A percentile compares a stretch with the other conserved stretches of the same genome.
These are phyloP conservation scores for Rubroboletus satanas DNA, from an alignment of 768 basidiomycete species.

Conservation along the genomic window DNA sequence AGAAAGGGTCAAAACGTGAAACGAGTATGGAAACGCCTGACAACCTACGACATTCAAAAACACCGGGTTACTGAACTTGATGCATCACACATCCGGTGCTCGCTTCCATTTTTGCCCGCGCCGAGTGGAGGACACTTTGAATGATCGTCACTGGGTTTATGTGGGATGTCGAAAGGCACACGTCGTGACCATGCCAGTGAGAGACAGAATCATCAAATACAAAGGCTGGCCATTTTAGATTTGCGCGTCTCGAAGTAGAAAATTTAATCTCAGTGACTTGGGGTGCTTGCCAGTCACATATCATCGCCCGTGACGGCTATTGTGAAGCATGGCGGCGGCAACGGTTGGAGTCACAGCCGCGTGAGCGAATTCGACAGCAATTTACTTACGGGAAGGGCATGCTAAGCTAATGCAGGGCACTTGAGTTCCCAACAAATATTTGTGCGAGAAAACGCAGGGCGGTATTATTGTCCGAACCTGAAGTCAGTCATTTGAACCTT, in stretches of 20 bases:
- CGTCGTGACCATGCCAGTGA: slow-evolving; percentile 1
- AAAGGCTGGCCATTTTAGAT: slow-evolving; percentile 19
- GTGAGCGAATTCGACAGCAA: slow-evolving; percentile 13
- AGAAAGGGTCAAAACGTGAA: slow-evolving; percentile 22
- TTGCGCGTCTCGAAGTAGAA: slow-evolving; percentile 6
- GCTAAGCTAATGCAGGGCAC: slow-evolving; percentile 17
- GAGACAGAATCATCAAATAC: slow-evolving; percentile 4
- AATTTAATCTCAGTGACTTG: slow-evolving; percentile 18
- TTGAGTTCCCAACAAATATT: slow-evolving; percentile 9
- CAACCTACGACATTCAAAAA: slow-evolving; percentile 13
- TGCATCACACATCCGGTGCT: slow-evolving; percentile 4
- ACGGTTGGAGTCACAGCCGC: slow-evolving; percentile 12
- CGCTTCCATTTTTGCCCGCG: slow-evolving; percentile 22
- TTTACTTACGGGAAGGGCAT: slow-evolving; percentile 15
- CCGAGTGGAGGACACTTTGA: slow-evolving; percentile 7
- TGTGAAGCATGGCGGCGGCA: slow-evolving; percentile 13
- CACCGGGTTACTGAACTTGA: slow-evolving; percentile 13
- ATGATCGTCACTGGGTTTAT: slow-evolving; percentile 12
- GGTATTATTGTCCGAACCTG: slow-evolving; percentile 13
- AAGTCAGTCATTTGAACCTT: slow-evolving; percentile 11
- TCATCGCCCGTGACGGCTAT: slow-evolving; percentile 7
- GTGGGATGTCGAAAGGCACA: slow-evolving; percentile 11
- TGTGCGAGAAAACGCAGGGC: slow-evolving; percentile 16
- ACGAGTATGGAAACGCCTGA: slow-evolving; percentile 25
- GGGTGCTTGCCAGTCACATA: slow-evolving; percentile 1